These are phyloP conservation scores for Nemania sp. DNA, from an alignment of 2,329 filamentous ascomycete species.

Conservation along the genomic window DNA sequence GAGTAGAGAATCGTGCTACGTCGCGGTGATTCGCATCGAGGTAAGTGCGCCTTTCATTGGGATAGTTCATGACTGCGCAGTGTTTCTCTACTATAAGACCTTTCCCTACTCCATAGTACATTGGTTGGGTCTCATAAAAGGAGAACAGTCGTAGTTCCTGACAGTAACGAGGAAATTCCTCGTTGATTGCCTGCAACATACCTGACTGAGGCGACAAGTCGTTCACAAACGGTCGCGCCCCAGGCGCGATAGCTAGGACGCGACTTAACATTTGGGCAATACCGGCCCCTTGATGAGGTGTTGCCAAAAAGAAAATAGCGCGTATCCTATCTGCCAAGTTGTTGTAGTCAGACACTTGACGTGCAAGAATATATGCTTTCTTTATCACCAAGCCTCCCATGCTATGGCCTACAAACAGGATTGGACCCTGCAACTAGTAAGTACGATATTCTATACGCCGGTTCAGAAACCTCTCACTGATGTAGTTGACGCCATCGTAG, in stretches of 20 bases:
- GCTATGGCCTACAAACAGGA: conserved; percentile 55
- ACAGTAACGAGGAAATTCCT: conserved; percentile 50
- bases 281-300: conserved; percentile 52
- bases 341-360: conserved; percentile 41
- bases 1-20: conserved; percentile 46
- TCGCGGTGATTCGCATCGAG: conserved; percentile 51
- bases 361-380: conserved; percentile 51
- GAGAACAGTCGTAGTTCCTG: conserved; percentile 48
- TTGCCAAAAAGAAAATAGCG: conserved; percentile 55
- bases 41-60: conserved; percentile 46
- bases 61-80: conserved; percentile 48
- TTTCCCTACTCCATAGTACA: conserved; percentile 37
- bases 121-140: conserved; percentile 51
- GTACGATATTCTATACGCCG: not conserved
- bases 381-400: conserved; percentile 53
- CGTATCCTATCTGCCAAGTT: conserved; percentile 43
- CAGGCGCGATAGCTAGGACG: conserved; percentile 41
- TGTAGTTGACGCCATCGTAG: conserved; percentile 37
- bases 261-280: conserved; percentile 47
- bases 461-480: conserved; percentile 33
- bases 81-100: conserved; percentile 46
- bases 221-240: conserved; percentile 47
- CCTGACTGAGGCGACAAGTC: conserved; percentile 49
- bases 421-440: conserved; percentile 30
- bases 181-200: conserved; percentile 50